Evolutionary conservation across 257 asterid species (phyloP), one percentile per base, ranked within the genome.

Genomic region (Petunia secreta): DNA sequence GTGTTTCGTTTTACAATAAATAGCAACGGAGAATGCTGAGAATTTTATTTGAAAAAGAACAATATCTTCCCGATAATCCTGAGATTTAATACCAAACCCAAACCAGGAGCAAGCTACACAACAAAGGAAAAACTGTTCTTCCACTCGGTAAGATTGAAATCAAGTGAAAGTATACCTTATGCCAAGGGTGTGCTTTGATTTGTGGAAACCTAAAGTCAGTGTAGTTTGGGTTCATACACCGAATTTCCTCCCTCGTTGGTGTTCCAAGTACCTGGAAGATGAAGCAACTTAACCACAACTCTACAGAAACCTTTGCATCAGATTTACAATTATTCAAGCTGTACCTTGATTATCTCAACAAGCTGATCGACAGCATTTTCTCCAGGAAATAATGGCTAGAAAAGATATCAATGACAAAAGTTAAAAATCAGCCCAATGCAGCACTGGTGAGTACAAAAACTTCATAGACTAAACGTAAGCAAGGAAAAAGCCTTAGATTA

Each of bases 121-220:
- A 25, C 25, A 46, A 46, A 46, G 53, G 8, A 46, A 1, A 64
- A 64, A 64, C 69, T 63, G 16, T 67, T 67, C 55, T 67, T 43
- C 38, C 34, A 9, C 77, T 63, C 10, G 37, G 16, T 44, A 9
- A 46, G 44, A 44, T 65, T 53, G 62, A 48, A 64, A 67, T 79
- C 38, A 68, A 68, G 38, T 44, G 57, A 78, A 67, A 6, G 38
- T 46, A 75, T 85, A 94, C 98, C 97, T 94, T 94, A 87, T 94
- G 98, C 98, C 98, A 94, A 53, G 98, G 98, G 86, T 94, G 98
- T 1, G 98, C 97, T 84, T 94, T 94, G 43, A 89, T 88, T 88
- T 92, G 98, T 58, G 98, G 98, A 88, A 94, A 94, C 88, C 97
- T 91, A 85, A 91, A 94, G 78, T 92, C 98, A 14, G 84, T 92